Evolutionary conservation across 2,329 filamentous ascomycete genomes (phyloP), one percentile per base, ranked within the genome.

Genomic region (Alternaria conjuncta): DNA sequence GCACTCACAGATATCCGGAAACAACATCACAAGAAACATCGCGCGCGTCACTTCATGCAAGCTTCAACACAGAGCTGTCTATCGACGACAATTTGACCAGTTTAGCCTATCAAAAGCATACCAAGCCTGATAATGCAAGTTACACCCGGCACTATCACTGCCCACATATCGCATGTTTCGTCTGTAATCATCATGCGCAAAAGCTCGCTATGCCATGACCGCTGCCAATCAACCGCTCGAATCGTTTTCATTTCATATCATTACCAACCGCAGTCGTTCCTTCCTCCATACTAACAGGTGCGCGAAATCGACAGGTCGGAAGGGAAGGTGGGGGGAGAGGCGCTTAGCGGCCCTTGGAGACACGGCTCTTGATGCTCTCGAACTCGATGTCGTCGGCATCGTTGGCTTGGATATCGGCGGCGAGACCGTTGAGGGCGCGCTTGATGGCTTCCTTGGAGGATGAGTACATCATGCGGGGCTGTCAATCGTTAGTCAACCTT

Each of bases 381-480:
- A 89, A 90, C 84, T 94, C 92, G 78, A 96, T 92, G 81, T 95
- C 92, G 81, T 93, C 91, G 72, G 84, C 82, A 81, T 95, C 92
- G 85, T 94, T 94, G 84, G 92, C 92, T 86, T 96, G 92, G 75
- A 94, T 86, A 80, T 95, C 92, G 74, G 85, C 84, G 65, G 90
- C 90, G 73, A 95, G 84, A 68, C 92, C 92, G 78, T 88, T 92
- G 68, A 96, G 87, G 55, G 91, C 82, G 81, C 90, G 90, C 88
- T 94, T 95, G 72, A 96, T 87, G 64, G 91, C 90, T 76, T 94
- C 91, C 86, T 95, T 96, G 82, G 92, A 96, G 56, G 92, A 92
- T 75, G 92, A 91, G 86, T 95, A 96, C 82, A 94, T 87, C 92
- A 96, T 96, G 87, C 94, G 94, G 82, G 90, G 87, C 92, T 94